Percentiles rank a stretch among this genome's conserved stretches.
Conservation (phyloP, 2,329 filamentous ascomycete genomes). For the Ascochyta clinopodiicola region DNA sequence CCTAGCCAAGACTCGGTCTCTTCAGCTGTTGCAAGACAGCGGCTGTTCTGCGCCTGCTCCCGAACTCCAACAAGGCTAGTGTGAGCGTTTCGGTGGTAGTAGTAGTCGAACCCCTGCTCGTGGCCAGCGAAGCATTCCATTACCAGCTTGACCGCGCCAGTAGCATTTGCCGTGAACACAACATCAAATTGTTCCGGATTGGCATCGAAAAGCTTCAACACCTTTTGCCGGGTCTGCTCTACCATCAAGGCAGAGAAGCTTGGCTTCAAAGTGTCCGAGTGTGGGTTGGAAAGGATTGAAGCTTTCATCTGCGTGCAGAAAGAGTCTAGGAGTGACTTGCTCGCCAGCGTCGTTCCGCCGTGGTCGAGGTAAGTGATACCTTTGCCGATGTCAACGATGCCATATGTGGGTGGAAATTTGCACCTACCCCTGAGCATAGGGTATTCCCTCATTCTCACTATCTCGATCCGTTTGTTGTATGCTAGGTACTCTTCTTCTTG, state of each 20-base stretch:
- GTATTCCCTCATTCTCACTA: constrained; percentile 29
- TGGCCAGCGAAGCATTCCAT: constrained; percentile 74
- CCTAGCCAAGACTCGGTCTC: constrained; percentile 71
- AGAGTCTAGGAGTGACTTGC: constrained; percentile 62
- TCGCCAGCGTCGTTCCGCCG: constrained; percentile 54
- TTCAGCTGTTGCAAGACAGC: constrained; percentile 68
- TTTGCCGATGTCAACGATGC: constrained; percentile 13
- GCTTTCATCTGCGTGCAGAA: constrained; percentile 63
- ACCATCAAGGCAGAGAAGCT: constrained; percentile 65
- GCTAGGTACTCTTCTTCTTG: constrained; percentile 6
- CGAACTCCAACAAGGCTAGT: constrained; percentile 85
- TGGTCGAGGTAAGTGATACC: constrained; percentile 63
- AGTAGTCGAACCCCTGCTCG: constrained; percentile 73
- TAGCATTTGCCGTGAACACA: constrained; percentile 92
- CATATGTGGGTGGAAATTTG: background rate
- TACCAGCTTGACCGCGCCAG: constrained; percentile 85
- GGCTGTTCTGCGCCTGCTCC: constrained; percentile 67
- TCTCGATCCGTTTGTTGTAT: constrained; percentile 22
- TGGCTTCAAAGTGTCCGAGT: constrained; percentile 67
- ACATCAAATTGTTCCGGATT: constrained; percentile 82
- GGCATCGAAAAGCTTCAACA: constrained; percentile 78
- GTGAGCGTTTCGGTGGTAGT: constrained; percentile 82
- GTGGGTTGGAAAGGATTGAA: constrained; percentile 72
- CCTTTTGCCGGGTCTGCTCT: constrained; percentile 50
- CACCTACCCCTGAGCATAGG: constrained; percentile 35